Evolutionary conservation across 768 basidiomycete genomes (phyloP).

Genomic region (Russula brevipes): DNA sequence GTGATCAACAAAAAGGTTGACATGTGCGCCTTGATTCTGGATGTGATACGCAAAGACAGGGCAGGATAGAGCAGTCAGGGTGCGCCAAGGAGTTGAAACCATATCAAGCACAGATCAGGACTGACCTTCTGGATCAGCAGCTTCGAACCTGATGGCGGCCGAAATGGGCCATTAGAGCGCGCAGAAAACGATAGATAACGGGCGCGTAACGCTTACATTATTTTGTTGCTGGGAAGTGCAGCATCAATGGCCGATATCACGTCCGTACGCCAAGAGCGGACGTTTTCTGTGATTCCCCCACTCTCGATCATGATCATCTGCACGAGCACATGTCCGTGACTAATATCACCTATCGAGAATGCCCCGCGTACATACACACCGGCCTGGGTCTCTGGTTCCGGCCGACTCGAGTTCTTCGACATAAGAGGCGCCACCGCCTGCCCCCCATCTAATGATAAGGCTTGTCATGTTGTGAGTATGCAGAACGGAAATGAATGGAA

Average conservation of each 20-base stretch:
- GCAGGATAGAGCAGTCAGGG: neutral
- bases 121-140: constrained; percentile 37
- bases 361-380: constrained; percentile 32
- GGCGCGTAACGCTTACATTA: constrained; percentile 33
- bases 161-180: neutral
- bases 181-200: neutral
- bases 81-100: neutral
- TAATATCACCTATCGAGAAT: neutral
- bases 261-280: constrained; percentile 39
- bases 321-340: neutral
- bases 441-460: constrained; percentile 30
- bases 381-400: constrained; percentile 40
- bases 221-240: constrained; percentile 38
- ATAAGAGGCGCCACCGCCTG: constrained; percentile 41
- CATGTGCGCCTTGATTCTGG: constrained; percentile 40
- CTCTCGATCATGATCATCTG: constrained; percentile 46
- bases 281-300: constrained; percentile 46
- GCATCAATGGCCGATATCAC: constrained; percentile 40
- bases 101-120: neutral
- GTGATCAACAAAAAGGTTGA: constrained; percentile 43
- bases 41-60: constrained; percentile 41
- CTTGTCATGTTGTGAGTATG: neutral
- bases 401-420: constrained; percentile 37
- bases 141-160: constrained; percentile 35
- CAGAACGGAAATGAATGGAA: too few species aligned